These are phyloP conservation scores for Phaeolepiota aurea DNA, from an alignment of 768 basidiomycete species.

Conservation along the genomic window DNA sequence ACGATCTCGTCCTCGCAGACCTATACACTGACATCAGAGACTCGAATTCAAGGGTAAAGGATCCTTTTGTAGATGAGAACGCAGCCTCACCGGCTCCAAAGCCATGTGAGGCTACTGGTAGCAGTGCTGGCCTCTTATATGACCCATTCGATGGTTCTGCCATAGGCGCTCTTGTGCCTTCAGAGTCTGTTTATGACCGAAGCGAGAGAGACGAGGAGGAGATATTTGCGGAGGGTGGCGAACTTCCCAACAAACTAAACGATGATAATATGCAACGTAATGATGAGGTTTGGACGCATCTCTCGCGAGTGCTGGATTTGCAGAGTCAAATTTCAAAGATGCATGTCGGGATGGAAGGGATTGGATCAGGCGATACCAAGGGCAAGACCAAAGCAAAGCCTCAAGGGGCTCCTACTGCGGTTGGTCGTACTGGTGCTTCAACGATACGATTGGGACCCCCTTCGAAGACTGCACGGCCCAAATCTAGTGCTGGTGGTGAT, in stretches of 20 bases:
- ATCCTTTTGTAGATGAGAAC: neutral
- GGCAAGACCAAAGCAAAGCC: constrained; percentile 14
- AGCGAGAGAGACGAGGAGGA: constrained; percentile 5
- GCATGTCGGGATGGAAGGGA: constrained; percentile 70
- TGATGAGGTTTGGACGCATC: constrained; percentile 57
- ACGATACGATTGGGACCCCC: neutral
- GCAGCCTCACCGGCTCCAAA: neutral
- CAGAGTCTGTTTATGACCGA: constrained; percentile 7
- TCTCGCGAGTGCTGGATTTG: constrained; percentile 61
- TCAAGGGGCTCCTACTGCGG: constrained; percentile 2
- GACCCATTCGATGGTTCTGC: constrained; percentile 43
- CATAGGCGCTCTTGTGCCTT: constrained; percentile 25
- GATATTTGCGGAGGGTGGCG: constrained; percentile 8
- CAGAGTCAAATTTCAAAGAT: constrained; percentile 66
- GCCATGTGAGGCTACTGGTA: neutral
- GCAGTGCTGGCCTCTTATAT: constrained; percentile 12
- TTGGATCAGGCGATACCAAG: constrained; percentile 32
- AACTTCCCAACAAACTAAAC: constrained; percentile 8
- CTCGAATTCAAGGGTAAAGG: neutral
- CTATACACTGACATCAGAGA: neutral
- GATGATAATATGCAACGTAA: constrained; percentile 11
- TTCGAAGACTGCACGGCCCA: too few species aligned
- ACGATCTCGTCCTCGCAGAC: neutral
- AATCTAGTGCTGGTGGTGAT: constrained; percentile 7
- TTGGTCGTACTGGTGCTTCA: neutral